phyloP scores from a whole-genome alignment of 75 land plant species.

The Isoetes taiwanensis region DNA sequence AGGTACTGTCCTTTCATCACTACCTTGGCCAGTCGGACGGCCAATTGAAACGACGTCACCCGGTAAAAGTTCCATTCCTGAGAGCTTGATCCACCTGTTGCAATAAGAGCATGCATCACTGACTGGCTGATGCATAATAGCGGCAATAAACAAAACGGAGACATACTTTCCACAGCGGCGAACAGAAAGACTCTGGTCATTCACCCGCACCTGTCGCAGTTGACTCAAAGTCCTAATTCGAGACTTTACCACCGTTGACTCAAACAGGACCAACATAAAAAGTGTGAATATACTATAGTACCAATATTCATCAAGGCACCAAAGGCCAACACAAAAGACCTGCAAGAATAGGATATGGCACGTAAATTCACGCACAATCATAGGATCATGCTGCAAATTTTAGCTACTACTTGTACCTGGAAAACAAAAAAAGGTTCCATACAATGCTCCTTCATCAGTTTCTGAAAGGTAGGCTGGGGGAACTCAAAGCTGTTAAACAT shows the following conservation, averaged over 20 bases:
- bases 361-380: background rate
- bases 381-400: no score
- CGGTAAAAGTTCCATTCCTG: constrained; percentile 88
- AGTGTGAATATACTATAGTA: constrained; percentile 94
- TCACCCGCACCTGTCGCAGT: constrained; percentile 86
- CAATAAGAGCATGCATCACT: background rate
- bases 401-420: no score
- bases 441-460: constrained; percentile 89
- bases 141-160: no score
- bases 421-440: constrained; percentile 99
- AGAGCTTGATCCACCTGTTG: constrained; percentile 76
- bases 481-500: constrained; percentile 65
- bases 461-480: constrained; percentile 90
- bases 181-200: constrained; percentile 76
- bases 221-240: constrained; percentile 77
- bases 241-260: constrained; percentile 98
- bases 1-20: constrained; percentile 87
- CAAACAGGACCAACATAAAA: constrained; percentile 92
- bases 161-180: constrained; percentile 95
- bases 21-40: constrained; percentile 53
- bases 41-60: constrained; percentile 97
- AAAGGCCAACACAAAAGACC: constrained; percentile 98
- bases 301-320: constrained; percentile 99
- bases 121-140: no score
- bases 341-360: constrained; percentile 9